phyloP scores from a whole-genome alignment of 176 grass and related monocot genomes.

The Eleusine indica region DNA sequence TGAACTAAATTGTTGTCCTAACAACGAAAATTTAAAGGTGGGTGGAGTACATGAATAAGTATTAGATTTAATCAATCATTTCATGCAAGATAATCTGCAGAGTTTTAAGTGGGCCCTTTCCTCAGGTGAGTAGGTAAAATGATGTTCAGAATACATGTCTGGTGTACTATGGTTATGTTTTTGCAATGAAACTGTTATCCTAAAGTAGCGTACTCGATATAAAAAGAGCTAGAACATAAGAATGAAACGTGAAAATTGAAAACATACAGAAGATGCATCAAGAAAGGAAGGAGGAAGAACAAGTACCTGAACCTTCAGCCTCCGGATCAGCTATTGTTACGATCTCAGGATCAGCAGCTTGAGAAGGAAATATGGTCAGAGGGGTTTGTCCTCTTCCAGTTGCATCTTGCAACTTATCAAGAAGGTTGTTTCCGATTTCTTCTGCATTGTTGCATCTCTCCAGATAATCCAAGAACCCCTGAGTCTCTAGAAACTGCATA shows the following conservation, averaged over 20 bases:
- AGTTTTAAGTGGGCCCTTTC: conserved; percentile 5
- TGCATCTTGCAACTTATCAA: conserved; percentile 99
- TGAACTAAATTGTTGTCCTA: no score
- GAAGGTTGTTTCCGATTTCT: conserved; percentile 79
- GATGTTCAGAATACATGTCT: background rate
- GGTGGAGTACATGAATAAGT: background rate
- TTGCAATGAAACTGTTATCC: background rate
- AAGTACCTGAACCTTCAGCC: conserved; percentile 63
- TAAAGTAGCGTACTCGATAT: background rate
- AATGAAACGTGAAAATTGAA: conserved; percentile 4
- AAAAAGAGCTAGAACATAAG: conserved; percentile 14
- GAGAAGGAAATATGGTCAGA: conserved; percentile 87
- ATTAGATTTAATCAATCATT: conserved; percentile 36
- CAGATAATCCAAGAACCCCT: conserved; percentile 99
- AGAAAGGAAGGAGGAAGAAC: conserved; percentile 20
- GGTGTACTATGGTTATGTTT: conserved; percentile 1
- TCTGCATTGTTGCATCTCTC: conserved; percentile 91
- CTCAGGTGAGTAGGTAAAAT: conserved; percentile 17
- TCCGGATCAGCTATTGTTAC: conserved; percentile 87
- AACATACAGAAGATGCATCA: conserved; percentile 5
- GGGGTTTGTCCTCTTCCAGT: conserved; percentile 83
- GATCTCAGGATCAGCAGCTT: conserved; percentile 78
- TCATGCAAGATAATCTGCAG: conserved; percentile 6
- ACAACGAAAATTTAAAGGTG: no score
- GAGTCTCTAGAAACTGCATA: conserved; percentile 95